Evolutionary conservation across 257 asterid species (phyloP), one percentile per base, ranked within the genome.

Genomic region (Fraxinus excelsior): DNA sequence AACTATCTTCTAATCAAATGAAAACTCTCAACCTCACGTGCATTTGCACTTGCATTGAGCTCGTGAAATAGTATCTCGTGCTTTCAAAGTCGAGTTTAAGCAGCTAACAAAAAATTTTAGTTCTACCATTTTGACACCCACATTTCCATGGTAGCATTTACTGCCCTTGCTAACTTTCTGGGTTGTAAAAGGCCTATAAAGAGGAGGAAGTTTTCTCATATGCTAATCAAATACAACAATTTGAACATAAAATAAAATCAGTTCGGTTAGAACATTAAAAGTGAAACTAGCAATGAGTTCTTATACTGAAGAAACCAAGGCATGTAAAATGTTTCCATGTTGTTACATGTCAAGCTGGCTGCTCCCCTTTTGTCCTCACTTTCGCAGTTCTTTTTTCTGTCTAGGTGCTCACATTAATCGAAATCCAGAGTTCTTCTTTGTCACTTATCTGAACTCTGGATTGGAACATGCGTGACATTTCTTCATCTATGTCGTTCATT

Each of bases 21-120:
- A 25, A 21, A 35, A 68, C 71, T 53, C 28, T 12, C 32, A 1
- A 13, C 49, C 76, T 84, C 88, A 86, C 88, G 88, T 86, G 87
- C 80, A 7, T 56, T 49, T 0, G 8, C 60, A 49, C 60, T 5
- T 49, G 60, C 60, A 16, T n/a, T 4, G 21, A 49, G 21, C 2
- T 0, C 21, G 1, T 49, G 19, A 13, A 37, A 37, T 11, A 37
- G 2, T 40, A 11, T 40, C 3, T 40, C 4, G 3, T 40, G 46
- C 46, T 2, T 40, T 40, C 46, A 11, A 40, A 40, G 46, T 40
- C 46, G 46, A 40, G 46, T 40, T 40, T 40, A 40, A 40, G 46
- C 46, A 40, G 14, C 11, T 9, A 10, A 40, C 46, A 40, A 40
- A 40, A 40, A 40, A 10, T 0, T 40, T 40, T 40, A 40, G 46